Evolutionary conservation across 2,329 filamentous ascomycete genomes (phyloP).

Genomic region (Calonectria hongkongensis): DNA sequence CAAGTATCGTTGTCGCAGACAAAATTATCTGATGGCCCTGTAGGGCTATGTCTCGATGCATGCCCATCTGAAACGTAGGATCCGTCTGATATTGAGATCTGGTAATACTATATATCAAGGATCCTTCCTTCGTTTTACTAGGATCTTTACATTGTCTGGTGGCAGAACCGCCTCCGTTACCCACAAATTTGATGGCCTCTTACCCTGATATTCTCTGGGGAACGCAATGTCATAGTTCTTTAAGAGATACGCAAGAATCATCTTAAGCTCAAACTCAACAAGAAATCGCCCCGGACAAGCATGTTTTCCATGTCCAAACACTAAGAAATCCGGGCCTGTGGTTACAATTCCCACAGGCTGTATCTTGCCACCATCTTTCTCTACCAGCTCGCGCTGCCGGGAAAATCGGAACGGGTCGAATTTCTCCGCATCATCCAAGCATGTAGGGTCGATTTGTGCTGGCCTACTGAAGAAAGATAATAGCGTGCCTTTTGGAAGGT

Average conservation of each 20-base stretch:
- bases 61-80: too few species aligned
- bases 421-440: slow-evolving; percentile 58
- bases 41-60: too few species aligned
- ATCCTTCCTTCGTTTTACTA: slow-evolving; percentile 43
- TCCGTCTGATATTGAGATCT: too few species aligned
- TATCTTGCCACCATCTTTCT: slow-evolving; percentile 36
- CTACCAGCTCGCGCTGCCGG: slow-evolving; percentile 56
- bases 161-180: slow-evolving; percentile 47
- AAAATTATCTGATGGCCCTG: too few species aligned
- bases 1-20: too few species aligned
- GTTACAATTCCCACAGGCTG: slow-evolving; percentile 43
- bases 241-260: slow-evolving; percentile 53
- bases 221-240: slow-evolving; percentile 49
- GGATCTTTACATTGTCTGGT: slow-evolving; percentile 43
- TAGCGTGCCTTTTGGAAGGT: slow-evolving; percentile 57
- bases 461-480: slow-evolving; percentile 59
- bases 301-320: slow-evolving; percentile 61
- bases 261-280: slow-evolving; percentile 58
- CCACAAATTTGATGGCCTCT: slow-evolving; percentile 48
- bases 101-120: too few species aligned
- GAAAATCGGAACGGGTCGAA: slow-evolving; percentile 67
- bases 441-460: slow-evolving; percentile 56
- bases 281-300: slow-evolving; percentile 58
- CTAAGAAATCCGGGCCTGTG: slow-evolving; percentile 51
- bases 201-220: slow-evolving; percentile 46